A percentile compares a stretch with the other conserved stretches of the same genome.
Evolutionary conservation across 352 stramenopile species (phyloP).

Genomic region (Discostella stelligera): DNA sequence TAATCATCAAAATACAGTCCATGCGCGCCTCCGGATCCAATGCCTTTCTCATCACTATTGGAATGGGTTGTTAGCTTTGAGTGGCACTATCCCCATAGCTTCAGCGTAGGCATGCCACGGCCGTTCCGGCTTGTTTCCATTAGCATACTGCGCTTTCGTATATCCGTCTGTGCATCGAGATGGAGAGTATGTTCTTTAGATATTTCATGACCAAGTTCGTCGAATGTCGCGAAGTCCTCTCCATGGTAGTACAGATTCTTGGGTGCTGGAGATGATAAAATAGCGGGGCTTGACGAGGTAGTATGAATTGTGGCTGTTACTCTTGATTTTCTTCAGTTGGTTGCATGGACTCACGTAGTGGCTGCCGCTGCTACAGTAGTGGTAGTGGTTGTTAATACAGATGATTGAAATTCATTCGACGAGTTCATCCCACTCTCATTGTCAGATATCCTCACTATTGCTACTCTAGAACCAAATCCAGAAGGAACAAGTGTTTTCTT

Average conservation of each 20-base stretch:
- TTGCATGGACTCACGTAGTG: too few relatives aligned
- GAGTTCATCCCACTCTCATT: too few relatives aligned
- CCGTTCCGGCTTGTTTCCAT: constrained; percentile 33
- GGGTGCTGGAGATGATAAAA: neutral
- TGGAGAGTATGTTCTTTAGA: constrained; percentile 36
- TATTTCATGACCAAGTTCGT: constrained; percentile 44
- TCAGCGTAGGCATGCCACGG: constrained; percentile 53
- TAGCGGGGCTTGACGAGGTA: too few relatives aligned
- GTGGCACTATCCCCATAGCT: constrained; percentile 35
- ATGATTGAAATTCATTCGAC: too few relatives aligned
- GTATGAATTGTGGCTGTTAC: too few relatives aligned
- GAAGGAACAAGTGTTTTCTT: too few relatives aligned
- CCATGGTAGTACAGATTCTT: neutral
- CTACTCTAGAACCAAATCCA: too few relatives aligned
- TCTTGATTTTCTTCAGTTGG: too few relatives aligned
- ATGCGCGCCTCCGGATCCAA: constrained; percentile 52
- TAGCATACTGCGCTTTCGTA: constrained; percentile 25
- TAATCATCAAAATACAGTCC: constrained; percentile 56
- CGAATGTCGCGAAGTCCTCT: neutral
- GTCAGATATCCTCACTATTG: too few relatives aligned
- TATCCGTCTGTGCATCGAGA: constrained; percentile 41
- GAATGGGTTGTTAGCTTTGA: constrained; percentile 19
- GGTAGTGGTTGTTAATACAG: too few relatives aligned
- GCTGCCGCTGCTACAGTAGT: too few relatives aligned
- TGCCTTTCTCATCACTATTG: constrained; percentile 39